Conservation (phyloP, 257 asterid genomes). For the Vinca minor region DNA sequence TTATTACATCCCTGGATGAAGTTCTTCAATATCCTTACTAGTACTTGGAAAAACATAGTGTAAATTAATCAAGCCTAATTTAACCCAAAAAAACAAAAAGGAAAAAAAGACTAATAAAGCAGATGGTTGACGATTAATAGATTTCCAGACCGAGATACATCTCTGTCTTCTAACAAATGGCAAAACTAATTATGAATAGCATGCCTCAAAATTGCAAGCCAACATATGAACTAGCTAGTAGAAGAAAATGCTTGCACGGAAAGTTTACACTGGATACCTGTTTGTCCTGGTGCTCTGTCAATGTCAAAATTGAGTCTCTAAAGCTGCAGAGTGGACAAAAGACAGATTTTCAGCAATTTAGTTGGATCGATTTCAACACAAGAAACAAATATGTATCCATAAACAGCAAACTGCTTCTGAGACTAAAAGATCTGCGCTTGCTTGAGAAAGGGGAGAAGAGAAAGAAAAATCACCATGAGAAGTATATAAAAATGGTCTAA, state of each 20-base stretch:
- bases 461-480: too few species aligned
- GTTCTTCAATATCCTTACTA: too few species aligned
- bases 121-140: not conserved
- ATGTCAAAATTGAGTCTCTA: conserved; percentile 35
- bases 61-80: not conserved
- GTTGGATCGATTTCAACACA: not conserved
- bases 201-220: not conserved
- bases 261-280: conserved; percentile 24
- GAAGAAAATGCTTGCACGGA: not conserved
- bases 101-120: not conserved
- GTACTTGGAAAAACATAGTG: not conserved
- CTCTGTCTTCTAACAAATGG: not conserved
- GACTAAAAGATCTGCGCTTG: too few species aligned
- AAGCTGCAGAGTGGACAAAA: conserved; percentile 30
- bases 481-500: too few species aligned
- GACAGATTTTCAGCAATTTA: conserved; percentile 6
- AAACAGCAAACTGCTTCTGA: too few species aligned
- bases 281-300: conserved; percentile 41
- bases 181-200: not conserved
- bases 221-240: not conserved
- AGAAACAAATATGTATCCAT: not conserved
- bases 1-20: too few species aligned
- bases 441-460: too few species aligned
- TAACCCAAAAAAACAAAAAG: not conserved
- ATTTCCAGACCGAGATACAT: not conserved